These are phyloP conservation scores for Cryptococcus jaspeensis DNA, from an alignment of 1,284 basidiomycete species.

Conservation along the genomic window DNA sequence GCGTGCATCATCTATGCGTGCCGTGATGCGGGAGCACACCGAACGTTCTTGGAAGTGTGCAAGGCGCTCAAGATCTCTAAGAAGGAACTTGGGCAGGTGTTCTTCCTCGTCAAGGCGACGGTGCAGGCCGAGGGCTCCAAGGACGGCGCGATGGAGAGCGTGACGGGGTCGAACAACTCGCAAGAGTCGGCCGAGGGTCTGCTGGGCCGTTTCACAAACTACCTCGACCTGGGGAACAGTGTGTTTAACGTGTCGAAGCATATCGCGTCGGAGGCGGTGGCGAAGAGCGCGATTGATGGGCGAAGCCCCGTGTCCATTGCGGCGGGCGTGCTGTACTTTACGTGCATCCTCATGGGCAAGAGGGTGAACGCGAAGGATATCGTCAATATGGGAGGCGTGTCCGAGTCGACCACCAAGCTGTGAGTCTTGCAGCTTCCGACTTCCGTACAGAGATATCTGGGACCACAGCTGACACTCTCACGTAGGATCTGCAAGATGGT, in stretches of 20 bases:
- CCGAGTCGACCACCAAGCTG: constrained; percentile 92
- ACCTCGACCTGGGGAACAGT: constrained; percentile 52
- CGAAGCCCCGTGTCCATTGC: constrained; percentile 94
- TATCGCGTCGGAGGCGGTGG: constrained; percentile 76
- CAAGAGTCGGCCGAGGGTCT: constrained; percentile 73
- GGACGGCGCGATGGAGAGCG: constrained; percentile 10
- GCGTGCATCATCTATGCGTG: constrained; percentile 99
- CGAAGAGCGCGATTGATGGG: constrained; percentile 85
- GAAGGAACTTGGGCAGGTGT: constrained; percentile 91
- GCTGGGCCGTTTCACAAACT: constrained; percentile 91
- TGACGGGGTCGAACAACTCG: constrained; percentile 40
- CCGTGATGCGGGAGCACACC: constrained; percentile 85
- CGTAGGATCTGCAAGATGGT: constrained; percentile 50
- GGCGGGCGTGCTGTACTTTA: constrained; percentile 92
- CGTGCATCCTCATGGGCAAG: constrained; percentile 71
- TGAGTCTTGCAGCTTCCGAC: constrained; percentile 20
- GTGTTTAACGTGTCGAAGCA: constrained; percentile 67
- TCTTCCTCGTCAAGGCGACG: constrained; percentile 57
- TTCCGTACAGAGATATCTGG: neutral
- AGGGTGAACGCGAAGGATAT: constrained; percentile 82
- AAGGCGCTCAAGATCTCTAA: constrained; percentile 90
- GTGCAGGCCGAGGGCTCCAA: constrained; percentile 17
- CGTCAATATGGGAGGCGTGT: constrained; percentile 91
- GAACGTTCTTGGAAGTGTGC: constrained; percentile 95
- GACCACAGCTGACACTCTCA: constrained; percentile 11